A percentile compares a stretch with the other conserved stretches of the same genome.
Evolutionary conservation across 2,329 filamentous ascomycete species (phyloP).

Genomic region (Calonectria crousiana): DNA sequence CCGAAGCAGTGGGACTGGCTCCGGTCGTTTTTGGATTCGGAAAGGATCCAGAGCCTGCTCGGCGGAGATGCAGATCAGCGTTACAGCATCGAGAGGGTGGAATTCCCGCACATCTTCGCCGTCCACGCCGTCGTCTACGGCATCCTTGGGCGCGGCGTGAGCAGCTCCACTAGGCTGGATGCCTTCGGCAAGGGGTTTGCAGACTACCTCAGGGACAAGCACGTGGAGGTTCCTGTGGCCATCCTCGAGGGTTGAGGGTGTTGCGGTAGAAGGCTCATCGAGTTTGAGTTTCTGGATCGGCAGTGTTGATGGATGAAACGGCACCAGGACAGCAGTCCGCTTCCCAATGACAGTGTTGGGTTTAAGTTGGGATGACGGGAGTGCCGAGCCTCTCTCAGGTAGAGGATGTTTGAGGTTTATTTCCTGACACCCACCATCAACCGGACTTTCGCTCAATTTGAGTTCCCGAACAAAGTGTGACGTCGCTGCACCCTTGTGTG

Average conservation of each 20-base stretch:
- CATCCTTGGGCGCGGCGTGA: conserved; percentile 16
- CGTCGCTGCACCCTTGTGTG: background rate
- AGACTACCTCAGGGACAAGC: conserved; percentile 23
- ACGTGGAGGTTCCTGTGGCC: conserved; percentile 5
- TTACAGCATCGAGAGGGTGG: conserved; percentile 20
- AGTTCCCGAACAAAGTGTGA: background rate
- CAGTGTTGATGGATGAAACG: background rate
- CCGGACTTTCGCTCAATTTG: background rate
- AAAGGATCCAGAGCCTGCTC: conserved; percentile 5
- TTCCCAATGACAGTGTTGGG: background rate
- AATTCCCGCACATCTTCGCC: conserved; percentile 16
- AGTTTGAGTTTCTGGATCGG: background rate
- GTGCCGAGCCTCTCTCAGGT: background rate
- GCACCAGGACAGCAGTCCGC: background rate
- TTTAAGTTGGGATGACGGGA: background rate
- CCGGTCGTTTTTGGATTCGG: conserved; percentile 10
- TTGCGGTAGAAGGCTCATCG: no score
- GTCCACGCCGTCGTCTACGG: conserved; percentile 23
- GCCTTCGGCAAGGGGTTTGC: conserved; percentile 23
- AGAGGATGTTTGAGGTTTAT: background rate
- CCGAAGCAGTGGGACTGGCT: conserved; percentile 20
- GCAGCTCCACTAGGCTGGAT: conserved; percentile 23
- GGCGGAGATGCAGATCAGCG: conserved; percentile 5
- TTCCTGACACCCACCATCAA: background rate
- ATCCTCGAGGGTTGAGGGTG: background rate